Conservation (phyloP, 352 stramenopile species). For the Phytophthora fragariae region DNA sequence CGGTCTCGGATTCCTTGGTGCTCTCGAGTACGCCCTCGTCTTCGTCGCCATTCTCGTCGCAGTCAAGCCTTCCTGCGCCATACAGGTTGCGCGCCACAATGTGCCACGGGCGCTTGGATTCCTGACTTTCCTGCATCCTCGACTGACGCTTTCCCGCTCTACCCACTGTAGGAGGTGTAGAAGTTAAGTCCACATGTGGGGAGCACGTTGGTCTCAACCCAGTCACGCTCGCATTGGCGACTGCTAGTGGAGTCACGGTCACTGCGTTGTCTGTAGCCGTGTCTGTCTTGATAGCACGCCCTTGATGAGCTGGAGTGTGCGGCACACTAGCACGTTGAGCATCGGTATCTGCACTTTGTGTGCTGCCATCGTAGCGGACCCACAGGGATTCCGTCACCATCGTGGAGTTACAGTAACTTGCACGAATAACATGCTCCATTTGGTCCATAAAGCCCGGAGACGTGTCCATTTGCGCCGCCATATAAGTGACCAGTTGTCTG, state of each 20-base stretch:
- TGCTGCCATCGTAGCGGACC: conserved; percentile 12
- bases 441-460: conserved; percentile 58
- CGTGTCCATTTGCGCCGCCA: conserved; percentile 60
- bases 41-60: conserved; percentile 16
- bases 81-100: conserved; percentile 36
- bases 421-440: conserved; percentile 70
- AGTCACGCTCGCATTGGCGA: conserved; percentile 1
- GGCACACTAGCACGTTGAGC: neutral
- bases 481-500: conserved; percentile 55
- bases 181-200: conserved; percentile 29
- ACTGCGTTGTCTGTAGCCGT: neutral
- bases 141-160: conserved; percentile 34
- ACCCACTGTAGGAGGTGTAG: conserved; percentile 24
- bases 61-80: conserved; percentile 19
- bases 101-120: conserved; percentile 26
- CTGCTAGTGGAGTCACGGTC: conserved; percentile 20
- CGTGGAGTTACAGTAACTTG: conserved; percentile 47
- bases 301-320: conserved; percentile 9
- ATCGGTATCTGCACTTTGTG: neutral
- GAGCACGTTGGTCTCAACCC: conserved; percentile 26
- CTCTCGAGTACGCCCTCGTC: conserved; percentile 14
- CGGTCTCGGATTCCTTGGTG: conserved; percentile 13
- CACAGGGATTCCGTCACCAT: conserved; percentile 25
- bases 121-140: neutral
- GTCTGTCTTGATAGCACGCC: conserved; percentile 3